phyloP scores from a whole-genome alignment of 164 flowering plant species.

The Vitis cinerea region DNA sequence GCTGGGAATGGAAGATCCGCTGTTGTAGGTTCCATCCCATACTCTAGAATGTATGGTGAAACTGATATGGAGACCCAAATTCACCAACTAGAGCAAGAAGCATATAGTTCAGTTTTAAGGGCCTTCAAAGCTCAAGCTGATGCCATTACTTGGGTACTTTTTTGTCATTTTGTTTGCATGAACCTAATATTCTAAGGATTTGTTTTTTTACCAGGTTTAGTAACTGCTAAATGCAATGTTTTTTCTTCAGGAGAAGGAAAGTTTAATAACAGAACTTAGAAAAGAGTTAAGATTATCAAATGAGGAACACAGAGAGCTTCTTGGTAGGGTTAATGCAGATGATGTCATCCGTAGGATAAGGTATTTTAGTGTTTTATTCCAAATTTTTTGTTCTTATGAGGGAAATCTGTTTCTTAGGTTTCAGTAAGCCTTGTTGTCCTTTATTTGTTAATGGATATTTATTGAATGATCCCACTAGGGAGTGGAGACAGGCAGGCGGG shows the following conservation, averaged over 20 bases:
- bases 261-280: slow-evolving; percentile 46
- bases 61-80: slow-evolving; percentile 75
- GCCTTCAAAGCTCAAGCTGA: slow-evolving; percentile 79
- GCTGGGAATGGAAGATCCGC: slow-evolving; percentile 78
- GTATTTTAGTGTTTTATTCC: slow-evolving; percentile 16
- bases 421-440: not conserved
- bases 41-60: slow-evolving; percentile 54
- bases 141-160: slow-evolving; percentile 68
- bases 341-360: slow-evolving; percentile 42
- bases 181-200: slow-evolving; percentile 9
- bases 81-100: slow-evolving; percentile 79
- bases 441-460: slow-evolving; percentile 3
- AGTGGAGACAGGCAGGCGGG: slow-evolving; percentile 40
- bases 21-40: slow-evolving; percentile 41
- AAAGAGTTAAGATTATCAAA: slow-evolving; percentile 46
- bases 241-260: slow-evolving; percentile 48
- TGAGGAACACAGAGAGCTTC: slow-evolving; percentile 51
- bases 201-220: slow-evolving; percentile 22
- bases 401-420: slow-evolving; percentile 3
- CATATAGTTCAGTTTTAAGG: slow-evolving; percentile 66
- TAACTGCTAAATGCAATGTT: slow-evolving; percentile 21
- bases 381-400: not conserved
- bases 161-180: slow-evolving; percentile 5
- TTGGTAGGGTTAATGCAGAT: slow-evolving; percentile 38
- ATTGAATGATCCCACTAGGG: slow-evolving; percentile 23